phyloP scores from a whole-genome alignment of 2,329 filamentous ascomycete genomes.

The Podosphaera xanthii region DNA sequence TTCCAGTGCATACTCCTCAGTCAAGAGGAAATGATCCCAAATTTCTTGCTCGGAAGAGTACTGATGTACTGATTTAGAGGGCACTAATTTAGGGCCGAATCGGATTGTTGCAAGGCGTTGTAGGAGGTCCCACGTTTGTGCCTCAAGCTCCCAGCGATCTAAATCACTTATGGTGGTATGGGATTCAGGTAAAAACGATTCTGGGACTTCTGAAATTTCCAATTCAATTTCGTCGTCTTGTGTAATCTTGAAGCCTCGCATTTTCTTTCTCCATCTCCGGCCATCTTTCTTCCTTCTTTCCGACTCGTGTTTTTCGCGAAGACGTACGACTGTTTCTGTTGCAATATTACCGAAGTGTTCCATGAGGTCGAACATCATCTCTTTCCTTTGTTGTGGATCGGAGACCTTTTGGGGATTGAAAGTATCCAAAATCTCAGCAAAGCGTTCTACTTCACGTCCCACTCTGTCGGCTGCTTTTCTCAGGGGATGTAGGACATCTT shows the following conservation, averaged over 20 bases:
- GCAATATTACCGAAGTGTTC: slow-evolving; percentile 39
- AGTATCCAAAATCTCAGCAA: slow-evolving; percentile 61
- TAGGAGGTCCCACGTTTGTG: slow-evolving; percentile 77
- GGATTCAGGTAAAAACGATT: slow-evolving; percentile 10
- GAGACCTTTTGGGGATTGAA: slow-evolving; percentile 33
- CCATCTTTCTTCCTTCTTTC: slow-evolving; percentile 13
- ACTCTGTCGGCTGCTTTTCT: slow-evolving; percentile 44
- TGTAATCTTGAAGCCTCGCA: slow-evolving; percentile 13
- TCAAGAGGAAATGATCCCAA: slow-evolving; percentile 52
- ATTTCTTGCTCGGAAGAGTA: slow-evolving; percentile 38
- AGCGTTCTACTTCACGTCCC: slow-evolving; percentile 65
- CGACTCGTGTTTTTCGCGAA: slow-evolving; percentile 20
- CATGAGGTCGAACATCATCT: slow-evolving; percentile 44
- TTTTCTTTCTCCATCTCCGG: slow-evolving; percentile 17
- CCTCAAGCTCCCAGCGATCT: slow-evolving; percentile 54
- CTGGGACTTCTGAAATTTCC: slow-evolving; percentile 32
- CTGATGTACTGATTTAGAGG: slow-evolving; percentile 18
- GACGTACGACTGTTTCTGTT: slow-evolving; percentile 20
- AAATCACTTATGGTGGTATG: slow-evolving; percentile 24
- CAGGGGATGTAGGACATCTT: slow-evolving; percentile 31
- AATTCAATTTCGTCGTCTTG: slow-evolving; percentile 15
- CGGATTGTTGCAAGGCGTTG: slow-evolving; percentile 38
- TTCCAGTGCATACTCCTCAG: slow-evolving; percentile 53
- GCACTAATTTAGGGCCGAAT: slow-evolving; percentile 21
- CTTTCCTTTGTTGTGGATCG: slow-evolving; percentile 30